Evolutionary conservation across 495 filamentous ascomycete species (phyloP), one percentile per base, ranked within the genome.

Genomic region (Penicillium pulvis): DNA sequence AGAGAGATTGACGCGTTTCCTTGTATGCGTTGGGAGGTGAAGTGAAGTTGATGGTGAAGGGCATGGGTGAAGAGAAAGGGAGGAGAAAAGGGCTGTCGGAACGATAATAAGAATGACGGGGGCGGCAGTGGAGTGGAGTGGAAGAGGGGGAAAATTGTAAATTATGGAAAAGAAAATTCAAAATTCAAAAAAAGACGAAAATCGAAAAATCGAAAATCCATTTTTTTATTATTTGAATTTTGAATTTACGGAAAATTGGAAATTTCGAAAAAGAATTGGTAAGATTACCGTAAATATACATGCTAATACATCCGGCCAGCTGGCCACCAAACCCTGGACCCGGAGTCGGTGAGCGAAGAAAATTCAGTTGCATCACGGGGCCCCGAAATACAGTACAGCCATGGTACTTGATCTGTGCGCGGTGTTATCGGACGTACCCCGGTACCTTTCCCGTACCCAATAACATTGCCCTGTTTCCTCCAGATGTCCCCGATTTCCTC

Each of bases 101-200:
- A 68, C 65, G 65, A 70, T 68, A 70, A 68, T 68, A 68, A 70
- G 67, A 63, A 67, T 70, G 62, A 64, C 55, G 64, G 66, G 69
- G 66, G 66, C 66, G 62, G 66, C 61, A 66, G 61, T 67, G 67
- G 59, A 65, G 64, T 60, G 51, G 57, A 63, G 60, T 63, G 65
- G 55, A 68, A 63, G 54, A 62, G 65, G 59, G 64, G 57, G 63
- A 52, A 59, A 53, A 55, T 44, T 47, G 20, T 33, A 47, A 55
- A 55, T 23, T 46, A 48, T 46, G 16, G 20, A 36, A 54, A 53
- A 53, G 56, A 56, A 63, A 61, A 55, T 45, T 61, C 60, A n/a
- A 62, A 56, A 56, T 33, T 33, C 3, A 33, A 56, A 48, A 57
- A 43, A 17, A 60, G 8, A 19, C 30, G 59, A 68, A 68, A 63